These are phyloP conservation scores for Torulaspora indica DNA, from an alignment of 805 yeast genomes.

Conservation along the genomic window DNA sequence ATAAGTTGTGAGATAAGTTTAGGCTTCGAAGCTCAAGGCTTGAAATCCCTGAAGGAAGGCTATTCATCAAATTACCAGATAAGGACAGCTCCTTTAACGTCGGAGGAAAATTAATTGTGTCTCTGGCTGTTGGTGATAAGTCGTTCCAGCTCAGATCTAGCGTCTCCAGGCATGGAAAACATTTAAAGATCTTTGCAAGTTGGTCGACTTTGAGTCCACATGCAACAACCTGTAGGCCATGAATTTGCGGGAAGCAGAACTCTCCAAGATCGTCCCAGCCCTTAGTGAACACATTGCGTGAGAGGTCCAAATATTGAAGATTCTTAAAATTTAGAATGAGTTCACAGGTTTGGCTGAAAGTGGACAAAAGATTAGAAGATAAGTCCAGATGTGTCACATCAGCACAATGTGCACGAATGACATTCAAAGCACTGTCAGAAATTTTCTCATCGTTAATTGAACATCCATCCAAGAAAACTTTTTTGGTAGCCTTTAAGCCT, in stretches of 20 bases:
- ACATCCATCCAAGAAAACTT: slow-evolving; percentile 48
- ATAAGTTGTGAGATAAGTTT: slow-evolving; percentile 16
- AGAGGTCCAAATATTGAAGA: slow-evolving; percentile 45
- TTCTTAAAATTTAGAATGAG: slow-evolving; percentile 38
- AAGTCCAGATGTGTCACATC: slow-evolving; percentile 46
- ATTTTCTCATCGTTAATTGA: slow-evolving; percentile 29
- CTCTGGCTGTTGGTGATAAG: slow-evolving; percentile 6
- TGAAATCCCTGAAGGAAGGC: slow-evolving; percentile 11
- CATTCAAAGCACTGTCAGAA: background rate
- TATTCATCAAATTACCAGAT: slow-evolving; percentile 19
- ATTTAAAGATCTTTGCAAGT: slow-evolving; percentile 11
- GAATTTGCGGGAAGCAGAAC: slow-evolving; percentile 6
- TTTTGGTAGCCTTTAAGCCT: background rate
- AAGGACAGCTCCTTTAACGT: slow-evolving; percentile 20
- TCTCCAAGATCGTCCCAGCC: slow-evolving; percentile 1
- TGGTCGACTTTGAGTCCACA: slow-evolving; percentile 13
- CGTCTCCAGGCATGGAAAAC: slow-evolving; percentile 39
- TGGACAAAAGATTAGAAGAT: slow-evolving; percentile 51
- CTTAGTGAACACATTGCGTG: slow-evolving; percentile 42
- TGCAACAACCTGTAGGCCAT: slow-evolving; percentile 27
- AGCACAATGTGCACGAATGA: slow-evolving; percentile 10
- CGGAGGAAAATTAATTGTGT: slow-evolving; percentile 8
- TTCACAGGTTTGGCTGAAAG: slow-evolving; percentile 38
- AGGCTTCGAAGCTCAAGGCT: slow-evolving; percentile 5
- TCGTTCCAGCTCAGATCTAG: slow-evolving; percentile 30